phyloP scores from a whole-genome alignment of 495 filamentous ascomycete genomes.

The Podospora australis region DNA sequence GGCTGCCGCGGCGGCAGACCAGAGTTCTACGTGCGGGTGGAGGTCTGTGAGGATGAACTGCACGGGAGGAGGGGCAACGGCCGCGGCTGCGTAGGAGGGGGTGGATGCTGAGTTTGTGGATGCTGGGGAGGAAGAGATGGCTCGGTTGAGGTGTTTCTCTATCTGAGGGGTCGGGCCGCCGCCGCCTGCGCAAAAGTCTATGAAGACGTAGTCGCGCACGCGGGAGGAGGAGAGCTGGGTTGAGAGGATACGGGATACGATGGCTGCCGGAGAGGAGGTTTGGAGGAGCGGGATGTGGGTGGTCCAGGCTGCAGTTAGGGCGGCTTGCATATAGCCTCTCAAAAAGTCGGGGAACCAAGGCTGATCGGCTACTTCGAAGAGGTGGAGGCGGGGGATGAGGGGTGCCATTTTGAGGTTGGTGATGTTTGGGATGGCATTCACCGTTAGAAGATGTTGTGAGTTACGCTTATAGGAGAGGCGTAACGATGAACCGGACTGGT shows the following conservation, averaged over 20 bases:
- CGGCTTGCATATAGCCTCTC: conserved; percentile 44
- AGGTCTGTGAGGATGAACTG: conserved; percentile 65
- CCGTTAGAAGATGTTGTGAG: background rate
- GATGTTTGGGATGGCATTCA: background rate
- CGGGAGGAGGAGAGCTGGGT: conserved; percentile 30
- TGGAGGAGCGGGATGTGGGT: conserved; percentile 40
- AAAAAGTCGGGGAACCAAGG: conserved; percentile 49
- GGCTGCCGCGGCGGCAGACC: conserved; percentile 45
- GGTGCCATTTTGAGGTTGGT: conserved; percentile 36
- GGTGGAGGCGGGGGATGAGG: conserved; percentile 46
- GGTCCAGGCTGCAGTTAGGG: conserved; percentile 47
- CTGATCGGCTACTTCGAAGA: conserved; percentile 52
- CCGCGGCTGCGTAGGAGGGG: conserved; percentile 6
- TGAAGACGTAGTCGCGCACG: conserved; percentile 45
- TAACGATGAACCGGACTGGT: no score
- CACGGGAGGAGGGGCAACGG: conserved; percentile 29
- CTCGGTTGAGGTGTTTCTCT: conserved; percentile 48
- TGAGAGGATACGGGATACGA: conserved; percentile 44
- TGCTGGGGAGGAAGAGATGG: conserved; percentile 18
- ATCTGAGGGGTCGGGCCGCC: conserved; percentile 63
- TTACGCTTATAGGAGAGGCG: no score
- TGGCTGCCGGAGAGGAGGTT: conserved; percentile 35
- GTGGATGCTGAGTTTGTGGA: background rate
- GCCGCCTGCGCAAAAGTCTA: conserved; percentile 70
- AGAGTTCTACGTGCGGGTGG: conserved; percentile 57